Conservation (phyloP, 371 early-diverging fungal species). For the Mortierella sp. region DNA sequence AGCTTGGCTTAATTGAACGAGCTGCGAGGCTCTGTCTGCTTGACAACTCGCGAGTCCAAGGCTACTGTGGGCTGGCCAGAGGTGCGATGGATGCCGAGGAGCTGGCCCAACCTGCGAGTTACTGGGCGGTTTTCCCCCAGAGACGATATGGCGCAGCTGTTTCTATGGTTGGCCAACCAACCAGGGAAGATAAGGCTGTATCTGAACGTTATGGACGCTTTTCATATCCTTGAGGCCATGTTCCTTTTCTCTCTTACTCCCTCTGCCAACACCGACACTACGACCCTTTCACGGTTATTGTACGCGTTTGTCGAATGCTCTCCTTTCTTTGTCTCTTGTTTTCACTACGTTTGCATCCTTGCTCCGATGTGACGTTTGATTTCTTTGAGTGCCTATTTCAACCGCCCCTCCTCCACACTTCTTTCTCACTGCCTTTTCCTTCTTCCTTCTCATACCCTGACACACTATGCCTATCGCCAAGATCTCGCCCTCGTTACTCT, state of each 20-base stretch:
- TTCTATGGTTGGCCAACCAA: not conserved
- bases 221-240: too few species aligned
- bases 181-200: not conserved
- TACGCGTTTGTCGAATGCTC: too few species aligned
- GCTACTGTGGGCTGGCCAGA: not conserved
- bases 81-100: not conserved
- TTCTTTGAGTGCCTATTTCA: not conserved
- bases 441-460: not conserved
- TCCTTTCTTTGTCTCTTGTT: not conserved
- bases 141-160: not conserved
- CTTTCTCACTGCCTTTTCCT: not conserved
- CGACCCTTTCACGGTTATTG: too few species aligned
- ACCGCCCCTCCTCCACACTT: not conserved
- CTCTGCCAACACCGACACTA: too few species aligned
- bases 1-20: not conserved
- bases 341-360: too few species aligned
- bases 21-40: not conserved
- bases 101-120: not conserved
- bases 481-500: constrained; percentile 94
- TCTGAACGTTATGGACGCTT: too few species aligned
- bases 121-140: not conserved
- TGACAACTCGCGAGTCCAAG: not conserved
- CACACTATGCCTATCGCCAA: constrained; percentile 78
- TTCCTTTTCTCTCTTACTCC: too few species aligned
- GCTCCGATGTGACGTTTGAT: not conserved